Evolutionary conservation across 2,329 filamentous ascomycete species (phyloP), one percentile per base, ranked within the genome.

Genomic region (Aspergillus neoniger): DNA sequence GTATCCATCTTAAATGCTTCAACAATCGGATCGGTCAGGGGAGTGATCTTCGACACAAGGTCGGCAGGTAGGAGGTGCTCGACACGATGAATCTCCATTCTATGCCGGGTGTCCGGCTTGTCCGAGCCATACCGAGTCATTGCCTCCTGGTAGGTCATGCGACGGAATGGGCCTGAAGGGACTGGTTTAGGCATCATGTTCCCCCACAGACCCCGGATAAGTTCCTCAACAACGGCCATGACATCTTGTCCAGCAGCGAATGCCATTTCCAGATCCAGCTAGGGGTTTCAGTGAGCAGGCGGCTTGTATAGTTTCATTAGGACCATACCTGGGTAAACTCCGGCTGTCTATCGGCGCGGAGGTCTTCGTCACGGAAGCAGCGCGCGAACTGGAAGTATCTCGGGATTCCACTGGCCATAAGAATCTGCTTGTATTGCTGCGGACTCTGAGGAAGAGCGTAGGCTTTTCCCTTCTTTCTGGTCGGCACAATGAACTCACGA

Each of bases 371-470:
- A 14, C 95, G 88, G 77, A 97, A 99, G 72, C 95, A 99, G 65
- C 88, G 89, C 1, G 95, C 96, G 78, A 97, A 92, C 70, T 99
- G 95, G 76, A 89, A 96, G 74, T 99, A 99, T 43, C 85, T 86
- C 1, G 83, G 79, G 10, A 97, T 85, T 0, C 94, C 94, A 62
- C 91, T 90, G 0, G 92, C 91, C 92, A 99, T 98, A 44, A 99
- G 84, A 2, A 97, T 91, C 79, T 99, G 95, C 79, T 99, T 99
- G 74, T 98, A 99, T 75, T 99, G 95, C 75, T 99, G 95, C 0
- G 95, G 95, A 66, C 94, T 98, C 74, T 99, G 96, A 0, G 93
- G 93, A 19, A 99, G 81, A 8, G 95, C 95, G 75, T 98, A 99
- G 3, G 91, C 92, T 62, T 88, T 80, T 0, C 91, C 92, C 1